Conservation (phyloP, 768 basidiomycete genomes). For the Gautieria morchelliformis region DNA sequence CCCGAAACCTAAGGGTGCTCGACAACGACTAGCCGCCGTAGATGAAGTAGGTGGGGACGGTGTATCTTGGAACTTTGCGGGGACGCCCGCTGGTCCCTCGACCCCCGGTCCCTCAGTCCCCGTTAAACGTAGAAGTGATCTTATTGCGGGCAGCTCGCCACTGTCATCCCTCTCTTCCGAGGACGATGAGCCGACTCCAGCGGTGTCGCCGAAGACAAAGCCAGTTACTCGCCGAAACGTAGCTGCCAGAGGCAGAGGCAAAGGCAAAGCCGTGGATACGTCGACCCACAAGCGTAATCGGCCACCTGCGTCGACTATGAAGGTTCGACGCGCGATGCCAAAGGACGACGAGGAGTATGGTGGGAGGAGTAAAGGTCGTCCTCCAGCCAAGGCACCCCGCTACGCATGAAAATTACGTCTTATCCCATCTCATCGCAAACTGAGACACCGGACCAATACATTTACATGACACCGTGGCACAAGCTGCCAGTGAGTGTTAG, state of each 20-base stretch:
- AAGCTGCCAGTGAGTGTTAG: no score
- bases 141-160: conserved; percentile 5
- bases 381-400: neutral
- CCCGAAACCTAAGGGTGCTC: neutral
- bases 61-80: neutral
- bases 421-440: neutral
- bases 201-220: conserved; percentile 13
- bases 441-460: no score
- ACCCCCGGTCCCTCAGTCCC: neutral
- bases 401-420: neutral
- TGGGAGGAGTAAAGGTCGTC: neutral
- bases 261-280: neutral
- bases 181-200: conserved; percentile 15
- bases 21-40: neutral
- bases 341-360: neutral
- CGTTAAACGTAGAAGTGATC: neutral
- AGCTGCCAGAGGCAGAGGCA: neutral
- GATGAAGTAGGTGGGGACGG: neutral
- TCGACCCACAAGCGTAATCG: neutral
- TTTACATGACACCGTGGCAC: no score
- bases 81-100: neutral
- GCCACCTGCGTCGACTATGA: neutral
- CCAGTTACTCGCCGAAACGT: neutral
- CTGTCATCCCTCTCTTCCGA: conserved; percentile 2
- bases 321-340: neutral